Conservation (phyloP, 148 eudicot genomes). For the Pharnaceum exiguum region DNA sequence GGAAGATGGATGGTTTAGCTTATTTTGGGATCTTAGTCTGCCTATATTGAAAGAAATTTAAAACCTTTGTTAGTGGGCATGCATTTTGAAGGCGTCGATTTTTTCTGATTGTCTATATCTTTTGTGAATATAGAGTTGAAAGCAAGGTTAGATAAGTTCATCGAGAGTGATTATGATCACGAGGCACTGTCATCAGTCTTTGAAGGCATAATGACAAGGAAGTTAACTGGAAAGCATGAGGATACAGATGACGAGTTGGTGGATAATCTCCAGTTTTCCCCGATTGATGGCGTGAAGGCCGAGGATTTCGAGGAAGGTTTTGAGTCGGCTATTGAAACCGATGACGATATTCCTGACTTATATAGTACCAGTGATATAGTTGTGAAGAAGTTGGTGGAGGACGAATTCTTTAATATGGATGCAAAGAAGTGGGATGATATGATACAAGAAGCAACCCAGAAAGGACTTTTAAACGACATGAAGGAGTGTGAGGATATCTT, state of each 20-base stretch:
- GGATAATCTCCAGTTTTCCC: conserved; percentile 45
- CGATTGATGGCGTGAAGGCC: conserved; percentile 38
- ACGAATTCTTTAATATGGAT: conserved; percentile 66
- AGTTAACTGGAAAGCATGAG: conserved; percentile 54
- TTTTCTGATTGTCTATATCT: background rate
- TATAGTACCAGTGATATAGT: conserved; percentile 48
- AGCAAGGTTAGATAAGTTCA: conserved; percentile 50
- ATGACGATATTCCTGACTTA: conserved; percentile 62
- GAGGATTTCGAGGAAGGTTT: conserved; percentile 62
- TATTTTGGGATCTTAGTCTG: background rate
- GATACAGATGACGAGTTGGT: conserved; percentile 71
- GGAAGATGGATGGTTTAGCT: too few relatives aligned
- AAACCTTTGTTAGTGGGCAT: background rate
- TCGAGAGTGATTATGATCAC: conserved; percentile 46
- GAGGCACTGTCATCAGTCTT: conserved; percentile 49
- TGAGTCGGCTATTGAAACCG: conserved; percentile 47
- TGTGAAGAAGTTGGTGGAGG: conserved; percentile 40
- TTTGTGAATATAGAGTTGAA: conserved; percentile 55
- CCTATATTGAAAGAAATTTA: background rate
- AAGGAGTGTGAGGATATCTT: conserved; percentile 69
- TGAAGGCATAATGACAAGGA: conserved; percentile 58
- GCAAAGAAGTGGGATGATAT: conserved; percentile 73
- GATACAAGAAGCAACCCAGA: conserved; percentile 46
- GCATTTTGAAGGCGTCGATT: background rate
- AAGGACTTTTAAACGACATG: conserved; percentile 48